Percentiles rank a stretch among this genome's conserved stretches.
Conservation (phyloP, 179 eudicot genomes). For the Corrigiola litoralis region DNA sequence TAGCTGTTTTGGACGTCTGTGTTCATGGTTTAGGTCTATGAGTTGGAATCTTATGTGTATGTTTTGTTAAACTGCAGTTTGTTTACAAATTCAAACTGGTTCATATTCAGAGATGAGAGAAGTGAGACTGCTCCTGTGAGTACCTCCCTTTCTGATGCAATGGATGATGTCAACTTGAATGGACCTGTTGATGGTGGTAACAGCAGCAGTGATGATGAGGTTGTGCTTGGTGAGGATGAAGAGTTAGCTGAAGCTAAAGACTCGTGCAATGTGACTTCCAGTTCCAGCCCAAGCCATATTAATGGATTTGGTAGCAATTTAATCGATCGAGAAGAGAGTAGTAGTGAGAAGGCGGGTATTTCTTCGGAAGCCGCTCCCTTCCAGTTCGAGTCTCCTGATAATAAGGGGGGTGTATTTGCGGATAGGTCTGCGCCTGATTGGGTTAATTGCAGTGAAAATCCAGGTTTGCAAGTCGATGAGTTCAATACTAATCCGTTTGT, state of each 20-base stretch:
- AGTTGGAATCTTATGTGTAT: conserved; percentile 7
- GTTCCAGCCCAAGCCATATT: conserved; percentile 20
- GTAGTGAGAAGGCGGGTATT: conserved; percentile 26
- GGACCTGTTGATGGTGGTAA: conserved; percentile 47
- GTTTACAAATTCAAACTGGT: conserved; percentile 98
- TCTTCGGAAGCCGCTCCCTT: conserved; percentile 33
- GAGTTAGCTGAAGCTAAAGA: conserved; percentile 45
- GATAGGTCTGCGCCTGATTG: conserved; percentile 67
- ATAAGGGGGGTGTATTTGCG: conserved; percentile 43
- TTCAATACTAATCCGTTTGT: conserved; percentile 64
- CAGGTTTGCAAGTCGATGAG: conserved; percentile 50
- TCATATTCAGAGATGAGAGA: conserved; percentile 84
- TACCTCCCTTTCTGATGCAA: conserved; percentile 48
- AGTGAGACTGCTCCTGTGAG: conserved; percentile 40
- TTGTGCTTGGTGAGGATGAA: conserved; percentile 82
- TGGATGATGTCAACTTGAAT: conserved; percentile 72
- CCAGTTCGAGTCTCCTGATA: conserved; percentile 40
- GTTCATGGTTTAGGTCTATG: neutral
- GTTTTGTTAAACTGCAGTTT: conserved; percentile 46
- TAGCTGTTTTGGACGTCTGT: neutral
- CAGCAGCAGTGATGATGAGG: conserved; percentile 81
- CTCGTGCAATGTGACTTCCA: conserved; percentile 31
- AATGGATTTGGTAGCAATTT: conserved; percentile 29
- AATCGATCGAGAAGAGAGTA: conserved; percentile 13
- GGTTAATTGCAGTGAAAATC: conserved; percentile 67